Evolutionary conservation across 1,139 yeast species (phyloP).

Genomic region (Eremothecium coryli): DNA sequence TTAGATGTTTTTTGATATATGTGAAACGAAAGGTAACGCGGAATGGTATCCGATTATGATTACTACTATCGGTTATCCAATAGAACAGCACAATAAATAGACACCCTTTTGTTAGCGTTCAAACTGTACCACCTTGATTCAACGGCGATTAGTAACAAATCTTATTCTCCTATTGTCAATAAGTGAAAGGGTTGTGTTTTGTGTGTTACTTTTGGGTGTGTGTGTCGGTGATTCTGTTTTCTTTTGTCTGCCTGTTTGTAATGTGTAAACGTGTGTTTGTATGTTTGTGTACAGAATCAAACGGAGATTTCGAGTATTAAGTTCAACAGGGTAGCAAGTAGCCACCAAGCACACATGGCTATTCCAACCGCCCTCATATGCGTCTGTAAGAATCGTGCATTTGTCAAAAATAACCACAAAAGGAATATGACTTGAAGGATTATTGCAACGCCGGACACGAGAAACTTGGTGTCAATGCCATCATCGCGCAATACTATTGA

Average conservation of each 20-base stretch:
- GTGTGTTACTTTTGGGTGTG: slow-evolving; percentile 2
- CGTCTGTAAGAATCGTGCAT: slow-evolving; percentile 5
- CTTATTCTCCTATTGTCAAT: not conserved
- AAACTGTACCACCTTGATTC: not conserved
- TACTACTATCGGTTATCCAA: not conserved
- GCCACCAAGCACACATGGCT: slow-evolving; percentile 26
- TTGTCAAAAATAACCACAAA: slow-evolving; percentile 4
- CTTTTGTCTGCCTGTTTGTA: not conserved
- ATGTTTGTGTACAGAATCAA: slow-evolving; percentile 4
- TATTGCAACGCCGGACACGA: slow-evolving; percentile 20
- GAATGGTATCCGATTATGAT: slow-evolving; percentile 2
- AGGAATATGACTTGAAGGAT: slow-evolving; percentile 18
- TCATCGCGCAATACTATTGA: slow-evolving; percentile 17
- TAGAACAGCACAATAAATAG: slow-evolving; percentile 1
- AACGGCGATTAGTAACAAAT: slow-evolving; percentile 1
- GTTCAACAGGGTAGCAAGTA: slow-evolving; percentile 22
- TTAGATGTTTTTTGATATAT: not conserved
- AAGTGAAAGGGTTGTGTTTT: not conserved
- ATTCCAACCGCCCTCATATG: slow-evolving; percentile 22
- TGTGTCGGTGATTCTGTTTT: not conserved
- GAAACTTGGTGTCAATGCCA: slow-evolving; percentile 18
- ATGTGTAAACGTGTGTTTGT: not conserved
- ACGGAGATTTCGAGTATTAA: slow-evolving; percentile 17
- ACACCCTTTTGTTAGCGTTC: not conserved
- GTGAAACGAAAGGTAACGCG: slow-evolving; percentile 1